phyloP scores from a whole-genome alignment of 495 filamentous ascomycete species.

The Lepraria neglecta region DNA sequence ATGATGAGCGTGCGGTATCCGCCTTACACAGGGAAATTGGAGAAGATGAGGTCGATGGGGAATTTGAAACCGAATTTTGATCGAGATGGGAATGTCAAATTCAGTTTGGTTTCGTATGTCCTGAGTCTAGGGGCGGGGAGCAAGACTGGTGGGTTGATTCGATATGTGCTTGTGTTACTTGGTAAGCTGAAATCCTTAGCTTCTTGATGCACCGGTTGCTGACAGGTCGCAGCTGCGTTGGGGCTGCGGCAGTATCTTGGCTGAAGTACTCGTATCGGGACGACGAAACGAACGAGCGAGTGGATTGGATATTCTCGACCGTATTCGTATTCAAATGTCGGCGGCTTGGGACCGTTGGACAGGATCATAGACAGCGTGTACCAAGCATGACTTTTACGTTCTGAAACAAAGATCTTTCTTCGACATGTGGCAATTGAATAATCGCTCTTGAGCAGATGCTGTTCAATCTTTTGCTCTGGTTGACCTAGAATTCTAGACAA shows the following conservation, averaged over 20 bases:
- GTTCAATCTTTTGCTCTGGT: too few species aligned
- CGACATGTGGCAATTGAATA: too few species aligned
- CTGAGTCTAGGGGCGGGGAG: slow-evolving; percentile 43
- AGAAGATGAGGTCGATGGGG: slow-evolving; percentile 51
- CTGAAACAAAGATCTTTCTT: too few species aligned
- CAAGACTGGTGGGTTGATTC: slow-evolving; percentile 36
- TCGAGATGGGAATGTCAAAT: slow-evolving; percentile 58
- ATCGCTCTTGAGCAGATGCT: too few species aligned
- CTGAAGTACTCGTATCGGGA: not conserved
- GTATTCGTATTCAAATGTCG: not conserved
- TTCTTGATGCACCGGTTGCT: not conserved
- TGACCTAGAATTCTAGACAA: too few species aligned
- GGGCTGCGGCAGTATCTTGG: slow-evolving; percentile 12
- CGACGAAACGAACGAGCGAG: not conserved
- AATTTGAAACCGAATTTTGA: slow-evolving; percentile 70
- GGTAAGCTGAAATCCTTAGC: slow-evolving; percentile 35
- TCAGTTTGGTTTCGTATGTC: slow-evolving; percentile 42
- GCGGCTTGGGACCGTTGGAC: too few species aligned
- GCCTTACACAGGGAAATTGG: slow-evolving; percentile 61
- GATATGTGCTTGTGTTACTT: slow-evolving; percentile 37
- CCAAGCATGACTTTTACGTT: too few species aligned
- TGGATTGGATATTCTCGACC: not conserved
- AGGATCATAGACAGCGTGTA: too few species aligned
- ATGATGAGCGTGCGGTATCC: slow-evolving; percentile 74
- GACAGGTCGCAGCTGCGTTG: not conserved